phyloP scores from a whole-genome alignment of 352 stramenopile genomes.

The Globisporangium nodosum region DNA sequence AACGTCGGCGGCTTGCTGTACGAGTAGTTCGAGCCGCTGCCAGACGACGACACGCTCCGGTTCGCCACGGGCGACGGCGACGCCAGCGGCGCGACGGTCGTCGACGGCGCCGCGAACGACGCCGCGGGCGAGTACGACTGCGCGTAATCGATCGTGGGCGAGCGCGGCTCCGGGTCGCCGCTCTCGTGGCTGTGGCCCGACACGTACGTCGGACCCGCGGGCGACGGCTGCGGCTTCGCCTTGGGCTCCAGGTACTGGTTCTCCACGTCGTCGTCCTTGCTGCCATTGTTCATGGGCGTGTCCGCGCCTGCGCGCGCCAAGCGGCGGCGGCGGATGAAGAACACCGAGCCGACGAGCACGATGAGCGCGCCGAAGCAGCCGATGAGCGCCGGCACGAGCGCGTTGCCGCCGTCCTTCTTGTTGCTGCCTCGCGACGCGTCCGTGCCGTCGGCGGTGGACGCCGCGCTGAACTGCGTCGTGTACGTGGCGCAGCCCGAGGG shows the following conservation, averaged over 20 bases:
- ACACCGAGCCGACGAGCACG: constrained; percentile 61
- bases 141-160: constrained; percentile 46
- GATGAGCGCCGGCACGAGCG: constrained; percentile 31
- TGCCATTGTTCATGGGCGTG: constrained; percentile 22
- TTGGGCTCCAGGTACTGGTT: constrained; percentile 58
- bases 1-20: constrained; percentile 11
- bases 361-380: constrained; percentile 42
- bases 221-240: constrained; percentile 40
- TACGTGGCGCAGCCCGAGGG: constrained; percentile 53
- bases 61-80: neutral
- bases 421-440: constrained; percentile 17
- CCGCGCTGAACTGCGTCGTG: constrained; percentile 59
- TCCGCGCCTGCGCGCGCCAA: constrained; percentile 18
- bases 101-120: neutral
- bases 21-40: constrained; percentile 4
- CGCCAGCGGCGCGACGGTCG: neutral
- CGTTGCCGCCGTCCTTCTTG: constrained; percentile 13
- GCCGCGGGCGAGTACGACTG: constrained; percentile 45
- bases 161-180: constrained; percentile 19
- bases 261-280: constrained; percentile 44
- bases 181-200: constrained; percentile 21
- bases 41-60: constrained; percentile 12
- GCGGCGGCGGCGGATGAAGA: constrained; percentile 60
- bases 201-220: constrained; percentile 26
- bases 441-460: constrained; percentile 40